Conservation (phyloP, 768 basidiomycete species). For the Chalciporus chontae region DNA sequence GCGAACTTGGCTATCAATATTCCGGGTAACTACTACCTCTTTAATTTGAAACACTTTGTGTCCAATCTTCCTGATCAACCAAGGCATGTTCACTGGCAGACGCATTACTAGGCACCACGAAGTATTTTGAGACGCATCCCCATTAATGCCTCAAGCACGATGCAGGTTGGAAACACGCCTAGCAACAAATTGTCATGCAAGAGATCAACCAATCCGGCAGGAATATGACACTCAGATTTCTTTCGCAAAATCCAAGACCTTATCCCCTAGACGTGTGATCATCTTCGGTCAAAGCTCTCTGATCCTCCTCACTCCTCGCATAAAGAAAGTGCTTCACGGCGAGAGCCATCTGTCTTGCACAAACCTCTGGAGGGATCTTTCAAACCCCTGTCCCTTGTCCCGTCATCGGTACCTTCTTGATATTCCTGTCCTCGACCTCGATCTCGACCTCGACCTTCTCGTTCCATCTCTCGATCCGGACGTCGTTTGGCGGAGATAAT, state of each 20-base stretch:
- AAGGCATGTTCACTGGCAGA: no score
- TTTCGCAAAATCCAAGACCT: background rate
- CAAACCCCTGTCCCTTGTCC: conserved; percentile 1
- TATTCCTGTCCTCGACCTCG: conserved; percentile 9
- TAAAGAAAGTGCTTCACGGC: conserved; percentile 7
- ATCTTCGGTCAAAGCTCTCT: background rate
- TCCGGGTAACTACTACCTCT: no score
- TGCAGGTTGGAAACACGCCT: background rate
- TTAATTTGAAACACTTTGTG: no score
- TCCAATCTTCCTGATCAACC: no score
- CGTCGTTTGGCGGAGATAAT: conserved; percentile 1
- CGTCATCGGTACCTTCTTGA: conserved; percentile 4
- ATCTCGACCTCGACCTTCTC: no score
- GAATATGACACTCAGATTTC: background rate
- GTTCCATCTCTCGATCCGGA: no score
- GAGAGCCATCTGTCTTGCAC: conserved; percentile 6
- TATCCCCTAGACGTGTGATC: background rate
- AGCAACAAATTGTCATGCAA: background rate
- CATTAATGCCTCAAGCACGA: no score
- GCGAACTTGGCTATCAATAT: no score
- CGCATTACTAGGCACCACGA: no score
- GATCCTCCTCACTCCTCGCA: background rate
- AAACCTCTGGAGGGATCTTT: background rate
- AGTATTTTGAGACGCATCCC: no score
- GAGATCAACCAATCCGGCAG: background rate